Evolutionary conservation across 108 stramenopile genomes (phyloP).

Genomic region (Schizochytrium sp.): DNA sequence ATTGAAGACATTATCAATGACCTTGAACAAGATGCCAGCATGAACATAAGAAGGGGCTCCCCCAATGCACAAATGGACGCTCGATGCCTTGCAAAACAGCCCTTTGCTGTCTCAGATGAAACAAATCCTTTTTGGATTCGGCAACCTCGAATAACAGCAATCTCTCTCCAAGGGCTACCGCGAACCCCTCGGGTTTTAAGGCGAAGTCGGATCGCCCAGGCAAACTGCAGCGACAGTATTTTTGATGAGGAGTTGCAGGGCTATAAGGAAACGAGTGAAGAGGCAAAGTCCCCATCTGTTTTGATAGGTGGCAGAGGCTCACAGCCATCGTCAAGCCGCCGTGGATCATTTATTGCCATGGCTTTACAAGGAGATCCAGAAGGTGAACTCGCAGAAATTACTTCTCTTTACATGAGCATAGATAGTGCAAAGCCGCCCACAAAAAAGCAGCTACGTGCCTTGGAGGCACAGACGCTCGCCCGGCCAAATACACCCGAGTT

Average conservation of each 20-base stretch:
- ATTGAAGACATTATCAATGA: too few relatives aligned
- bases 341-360: too few relatives aligned
- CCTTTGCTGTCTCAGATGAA: neutral
- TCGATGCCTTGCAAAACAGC: neutral
- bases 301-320: too few relatives aligned
- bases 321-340: too few relatives aligned
- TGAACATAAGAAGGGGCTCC: too few relatives aligned
- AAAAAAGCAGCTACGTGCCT: neutral
- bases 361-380: too few relatives aligned
- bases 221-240: too few relatives aligned
- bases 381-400: neutral
- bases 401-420: neutral
- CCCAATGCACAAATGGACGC: neutral
- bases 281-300: too few relatives aligned
- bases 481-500: conserved; percentile 11
- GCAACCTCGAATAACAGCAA: neutral
- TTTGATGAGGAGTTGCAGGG: too few relatives aligned
- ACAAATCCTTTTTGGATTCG: neutral
- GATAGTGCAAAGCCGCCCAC: neutral
- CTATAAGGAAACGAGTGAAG: too few relatives aligned
- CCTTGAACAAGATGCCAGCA: too few relatives aligned
- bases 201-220: neutral
- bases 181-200: neutral
- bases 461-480: neutral
- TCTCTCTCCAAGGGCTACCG: neutral